Evolutionary conservation across 2,329 filamentous ascomycete species (phyloP), one percentile per base, ranked within the genome.

Genomic region (Botrytis hyacinthi): DNA sequence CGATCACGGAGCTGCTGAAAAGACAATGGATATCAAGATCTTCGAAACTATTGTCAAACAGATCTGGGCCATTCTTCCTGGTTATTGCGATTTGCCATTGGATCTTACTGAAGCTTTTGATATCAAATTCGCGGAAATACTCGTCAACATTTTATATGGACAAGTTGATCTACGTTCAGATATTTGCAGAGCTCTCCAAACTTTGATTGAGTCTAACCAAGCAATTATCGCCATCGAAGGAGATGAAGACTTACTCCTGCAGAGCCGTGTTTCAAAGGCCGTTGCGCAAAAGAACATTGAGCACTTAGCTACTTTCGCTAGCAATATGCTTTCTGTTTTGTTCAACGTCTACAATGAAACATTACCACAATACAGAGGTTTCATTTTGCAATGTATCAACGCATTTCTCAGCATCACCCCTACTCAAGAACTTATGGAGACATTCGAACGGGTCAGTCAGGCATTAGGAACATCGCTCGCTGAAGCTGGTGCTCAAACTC

Each of bases 321-420:
- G 92, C 75, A 98, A 98, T 79, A 88, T 99, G 83, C 89, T 99
- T 60, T 95, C 96, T 10, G 95, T 98, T 0, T 85, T 99, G n/a
- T 98, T 99, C 87, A 99, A 99, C 81, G 95, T 99, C 62, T 99
- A 99, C 84, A 97, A 93, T 76, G 93, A 98, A 82, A 99, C 96
- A 0, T 87, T 99, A 40, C 95, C 96, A 3, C 94, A 98, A 80
- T 96, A 93, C 80, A 89, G 96, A 78, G 95, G 94, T 0, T 94
- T 93, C 32, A 96, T 99, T 71, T 86, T 99, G 48, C 93, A 95
- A 81, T 97, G 95, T 75, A 96, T 98, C 84, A 98, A 98, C 83
- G 91, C 94, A 8, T 98, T 95, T 83, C 85, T 99, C 73, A 97
- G 95, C 84, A 93, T 98, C 78, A 93, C 94, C 0, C 92, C 93